These are phyloP conservation scores for Saksenaea oblongispora DNA, from an alignment of 371 early-diverging fungal species.

Conservation along the genomic window DNA sequence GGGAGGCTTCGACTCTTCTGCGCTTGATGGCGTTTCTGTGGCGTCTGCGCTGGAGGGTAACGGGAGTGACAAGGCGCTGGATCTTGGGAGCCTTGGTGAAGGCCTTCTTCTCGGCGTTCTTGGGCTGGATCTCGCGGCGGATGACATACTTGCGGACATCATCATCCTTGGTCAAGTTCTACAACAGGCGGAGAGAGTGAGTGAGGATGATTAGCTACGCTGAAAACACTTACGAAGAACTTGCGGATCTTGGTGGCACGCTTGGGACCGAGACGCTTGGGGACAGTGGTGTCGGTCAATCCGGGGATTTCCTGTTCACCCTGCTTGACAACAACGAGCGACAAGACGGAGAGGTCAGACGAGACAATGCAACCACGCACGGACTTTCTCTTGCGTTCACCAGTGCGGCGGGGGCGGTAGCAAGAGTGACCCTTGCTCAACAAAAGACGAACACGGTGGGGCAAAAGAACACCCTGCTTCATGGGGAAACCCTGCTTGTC, in stretches of 20 bases:
- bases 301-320: slow-evolving; percentile 96
- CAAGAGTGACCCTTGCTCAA: slow-evolving; percentile 98
- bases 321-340: slow-evolving; percentile 95
- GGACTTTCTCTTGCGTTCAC: slow-evolving; percentile 99
- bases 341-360: slow-evolving; percentile 93
- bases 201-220: background rate
- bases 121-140: slow-evolving; percentile 90
- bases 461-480: slow-evolving; percentile 96
- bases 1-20: slow-evolving; percentile 74
- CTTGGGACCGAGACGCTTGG: slow-evolving; percentile 98
- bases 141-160: slow-evolving; percentile 98
- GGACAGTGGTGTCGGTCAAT: slow-evolving; percentile 91
- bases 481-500: slow-evolving; percentile 99
- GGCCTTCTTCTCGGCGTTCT: slow-evolving; percentile 88
- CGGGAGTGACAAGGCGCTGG: slow-evolving; percentile 97
- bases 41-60: slow-evolving; percentile 93
- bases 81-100: slow-evolving; percentile 95
- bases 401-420: slow-evolving; percentile 97
- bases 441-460: slow-evolving; percentile 93
- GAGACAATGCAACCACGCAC: slow-evolving; percentile 99
- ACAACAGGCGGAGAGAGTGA: background rate
- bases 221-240: slow-evolving; percentile 77
- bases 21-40: slow-evolving; percentile 82
- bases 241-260: slow-evolving; percentile 98
- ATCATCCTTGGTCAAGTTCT: slow-evolving; percentile 92